Conservation (phyloP, 2,329 filamentous ascomycete genomes). For the Paraphoma chrysanthemicola region DNA sequence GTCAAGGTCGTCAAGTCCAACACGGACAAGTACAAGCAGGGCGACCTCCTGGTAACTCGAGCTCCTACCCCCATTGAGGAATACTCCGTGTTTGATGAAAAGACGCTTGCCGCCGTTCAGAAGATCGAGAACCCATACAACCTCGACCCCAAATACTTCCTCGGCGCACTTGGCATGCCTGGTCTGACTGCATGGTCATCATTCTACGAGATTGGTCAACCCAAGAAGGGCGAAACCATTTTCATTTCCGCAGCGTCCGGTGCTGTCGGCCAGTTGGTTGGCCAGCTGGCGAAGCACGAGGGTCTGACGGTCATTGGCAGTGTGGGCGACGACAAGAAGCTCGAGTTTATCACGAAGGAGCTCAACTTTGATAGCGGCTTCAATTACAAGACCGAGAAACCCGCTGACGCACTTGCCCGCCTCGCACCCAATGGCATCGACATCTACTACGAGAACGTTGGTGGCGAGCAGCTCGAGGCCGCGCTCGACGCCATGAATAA, state of each 20-base stretch:
- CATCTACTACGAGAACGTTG: slow-evolving; percentile 84
- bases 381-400: slow-evolving; percentile 87
- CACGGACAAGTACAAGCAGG: slow-evolving; percentile 66
- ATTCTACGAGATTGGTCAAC: slow-evolving; percentile 76
- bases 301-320: slow-evolving; percentile 81
- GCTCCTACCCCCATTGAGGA: slow-evolving; percentile 67
- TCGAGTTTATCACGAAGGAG: slow-evolving; percentile 74
- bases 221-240: slow-evolving; percentile 80
- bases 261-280: slow-evolving; percentile 82
- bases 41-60: slow-evolving; percentile 68
- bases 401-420: slow-evolving; percentile 70
- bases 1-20: slow-evolving; percentile 75
- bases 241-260: slow-evolving; percentile 82
- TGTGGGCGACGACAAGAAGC: slow-evolving; percentile 80
- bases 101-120: slow-evolving; percentile 52
- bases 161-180: slow-evolving; percentile 80
- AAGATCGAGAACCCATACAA: slow-evolving; percentile 74
- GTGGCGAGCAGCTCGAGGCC: slow-evolving; percentile 75
- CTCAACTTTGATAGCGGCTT: slow-evolving; percentile 77
- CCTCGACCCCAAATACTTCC: slow-evolving; percentile 70
- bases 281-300: slow-evolving; percentile 82
- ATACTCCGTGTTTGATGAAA: slow-evolving; percentile 66
- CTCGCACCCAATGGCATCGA: slow-evolving; percentile 81
- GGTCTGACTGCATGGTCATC: slow-evolving; percentile 78
- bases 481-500: slow-evolving; percentile 69